Evolutionary conservation across 1,139 yeast species (phyloP), one percentile per base, ranked within the genome.

Genomic region (Zhuliangozyma parablackwelliae): DNA sequence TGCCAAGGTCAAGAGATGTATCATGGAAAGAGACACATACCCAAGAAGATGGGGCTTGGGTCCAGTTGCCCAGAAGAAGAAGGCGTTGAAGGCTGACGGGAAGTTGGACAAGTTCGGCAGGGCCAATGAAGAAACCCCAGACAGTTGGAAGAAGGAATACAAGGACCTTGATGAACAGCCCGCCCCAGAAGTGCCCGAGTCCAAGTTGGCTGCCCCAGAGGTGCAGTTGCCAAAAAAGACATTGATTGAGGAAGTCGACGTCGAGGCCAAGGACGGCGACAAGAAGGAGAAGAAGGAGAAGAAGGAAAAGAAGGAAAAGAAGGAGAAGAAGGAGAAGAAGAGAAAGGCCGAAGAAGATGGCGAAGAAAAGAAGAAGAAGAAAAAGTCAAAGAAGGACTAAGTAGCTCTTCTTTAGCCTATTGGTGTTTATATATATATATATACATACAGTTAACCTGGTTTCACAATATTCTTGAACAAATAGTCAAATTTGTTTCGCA

Each of bases 21-120:
- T 92, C 55, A 92, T 92, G 98, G 98, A 92, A 73, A 84, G 98
- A 73, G 98, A 92, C 65, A 80, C 95, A 39, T 92, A 92, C 67
- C 98, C 98, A 69, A 86, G 98, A 78, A 84, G 97, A 78, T 92
- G 98, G 98, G 98, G 98, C 47, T 73, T 92, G 56, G 98, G 98
- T 54, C 98, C 98, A 56, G 88, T 90, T 60, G 98, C 98, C 46
- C 90, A 87, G 69, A 89, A 88, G 83, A 92, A 92, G 85, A 92
- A 92, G 78, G 96, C 90, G 72, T 73, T 92, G 76, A 92, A 90
- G 78, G 86, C 95, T 40, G 96, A 87, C 51, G 98, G 98, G 56
- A 92, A 92, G 70, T 81, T 92, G 56, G 98, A 92, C 72, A 88
- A 90, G 70, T 92, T 69, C 57, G 98, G 98, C 47, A 82, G 96